phyloP scores from a whole-genome alignment of 1,284 basidiomycete species.

The Singerocomus inundabilis region DNA sequence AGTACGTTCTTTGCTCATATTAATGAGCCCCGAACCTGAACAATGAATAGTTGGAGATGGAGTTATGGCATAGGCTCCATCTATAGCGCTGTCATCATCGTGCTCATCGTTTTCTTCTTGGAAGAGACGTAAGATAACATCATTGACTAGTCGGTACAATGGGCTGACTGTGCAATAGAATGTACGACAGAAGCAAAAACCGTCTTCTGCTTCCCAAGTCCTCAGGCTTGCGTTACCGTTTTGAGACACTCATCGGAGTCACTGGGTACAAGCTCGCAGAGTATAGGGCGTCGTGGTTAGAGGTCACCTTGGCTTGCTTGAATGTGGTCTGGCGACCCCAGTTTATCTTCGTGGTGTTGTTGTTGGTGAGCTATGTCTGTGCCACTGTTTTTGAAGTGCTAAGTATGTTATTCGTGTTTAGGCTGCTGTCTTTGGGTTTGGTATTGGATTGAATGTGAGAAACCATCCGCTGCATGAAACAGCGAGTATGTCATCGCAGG shows the following conservation, averaged over 20 bases:
- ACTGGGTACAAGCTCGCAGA: slow-evolving; percentile 63
- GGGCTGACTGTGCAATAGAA: slow-evolving; percentile 37
- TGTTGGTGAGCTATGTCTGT: slow-evolving; percentile 43
- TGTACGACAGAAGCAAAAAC: slow-evolving; percentile 66
- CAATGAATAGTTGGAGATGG: slow-evolving; percentile 58
- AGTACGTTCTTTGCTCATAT: slow-evolving; percentile 28
- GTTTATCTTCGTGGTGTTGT: slow-evolving; percentile 52
- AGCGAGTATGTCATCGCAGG: slow-evolving; percentile 52
- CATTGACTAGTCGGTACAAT: neutral
- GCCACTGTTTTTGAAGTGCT: neutral
- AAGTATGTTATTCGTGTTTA: slow-evolving; percentile 19
- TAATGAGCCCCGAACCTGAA: neutral
- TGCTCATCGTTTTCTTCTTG: slow-evolving; percentile 54
- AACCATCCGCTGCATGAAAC: slow-evolving; percentile 19
- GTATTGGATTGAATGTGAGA: slow-evolving; percentile 70
- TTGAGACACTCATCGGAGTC: slow-evolving; percentile 64
- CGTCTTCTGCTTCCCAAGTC: slow-evolving; percentile 45
- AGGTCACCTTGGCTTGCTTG: slow-evolving; percentile 46
- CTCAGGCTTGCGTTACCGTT: slow-evolving; percentile 50
- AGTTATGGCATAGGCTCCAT: slow-evolving; percentile 67
- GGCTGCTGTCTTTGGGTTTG: slow-evolving; percentile 65
- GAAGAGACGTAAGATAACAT: slow-evolving; percentile 58
- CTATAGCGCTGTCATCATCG: slow-evolving; percentile 55
- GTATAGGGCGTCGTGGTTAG: slow-evolving; percentile 56
- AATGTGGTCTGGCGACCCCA: slow-evolving; percentile 66